Base-by-base conservation (phyloP, 2,329 filamentous ascomycete species). In the Verticillium nonalfalfae region DNA sequence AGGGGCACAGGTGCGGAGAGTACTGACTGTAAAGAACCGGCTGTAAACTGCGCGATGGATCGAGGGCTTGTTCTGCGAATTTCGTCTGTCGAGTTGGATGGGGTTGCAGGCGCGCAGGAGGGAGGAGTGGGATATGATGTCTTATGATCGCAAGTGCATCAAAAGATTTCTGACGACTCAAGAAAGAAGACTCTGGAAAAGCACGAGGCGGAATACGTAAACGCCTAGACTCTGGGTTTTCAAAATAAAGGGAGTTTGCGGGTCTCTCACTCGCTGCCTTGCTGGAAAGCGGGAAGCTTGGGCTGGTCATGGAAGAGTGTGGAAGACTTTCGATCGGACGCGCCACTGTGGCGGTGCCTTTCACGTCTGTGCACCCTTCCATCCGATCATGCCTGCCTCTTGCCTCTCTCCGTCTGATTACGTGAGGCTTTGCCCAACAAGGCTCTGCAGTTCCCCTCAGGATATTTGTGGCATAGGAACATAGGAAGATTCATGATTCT, bases 271-370 rank as follows among this genome's bases (percentile, higher is more conserved):
- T 65, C 59, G 63, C 61, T 57, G 59, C 62, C 59, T 55, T 57
- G 45, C 26, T 50, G 45, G 45, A 50, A 50, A 50, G 45, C 45
- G 45, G 45, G 21, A 50, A 50, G 45, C 61, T 57, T 55, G 59
- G 58, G 39, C 63, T 60, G 45, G 18, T 55, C 61, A 65, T 66
- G 64, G 64, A 66, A 66, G 59, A 62, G 56, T 56, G 59, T 64
- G 62, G 64, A 66, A 66, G 62, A 61, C 56, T 66, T 66, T 66
- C 59, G 59, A 60, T 60, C 52, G 31, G 21, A 11, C 56, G 36
- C 64, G 64, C 64, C 64, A 65, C 63, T 13, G 64, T 66, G 64
- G 64, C 64, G 61, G 64, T 64, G 64, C 61, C 45, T 50, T 50
- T 18, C 45, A 50, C 21, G 18, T 11, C 45, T 18, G 45, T 50